Percentiles rank a stretch among this genome's conserved stretches.
phyloP scores from a whole-genome alignment of 352 stramenopile species.

The Phytophthora nicotianae region DNA sequence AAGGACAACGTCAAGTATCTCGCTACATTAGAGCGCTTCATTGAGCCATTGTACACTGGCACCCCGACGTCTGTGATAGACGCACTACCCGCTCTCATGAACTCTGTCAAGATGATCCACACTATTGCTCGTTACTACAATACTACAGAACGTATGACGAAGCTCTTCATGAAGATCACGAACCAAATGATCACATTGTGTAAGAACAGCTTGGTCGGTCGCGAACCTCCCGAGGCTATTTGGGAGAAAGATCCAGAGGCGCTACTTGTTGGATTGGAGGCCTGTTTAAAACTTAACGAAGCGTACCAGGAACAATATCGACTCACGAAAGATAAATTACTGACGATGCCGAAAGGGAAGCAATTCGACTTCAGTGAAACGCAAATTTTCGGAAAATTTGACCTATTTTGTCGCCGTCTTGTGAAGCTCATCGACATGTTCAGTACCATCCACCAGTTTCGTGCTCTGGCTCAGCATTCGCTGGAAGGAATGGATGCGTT shows the following conservation, averaged over 20 bases:
- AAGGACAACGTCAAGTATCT: conserved; percentile 91
- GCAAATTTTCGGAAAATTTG: conserved; percentile 92
- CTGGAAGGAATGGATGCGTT: conserved; percentile 92
- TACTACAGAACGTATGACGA: conserved; percentile 91
- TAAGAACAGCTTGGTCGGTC: conserved; percentile 70
- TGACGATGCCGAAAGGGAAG: conserved; percentile 90
- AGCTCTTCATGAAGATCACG: conserved; percentile 91
- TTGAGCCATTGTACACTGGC: conserved; percentile 81
- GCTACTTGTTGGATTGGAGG: conserved; percentile 71
- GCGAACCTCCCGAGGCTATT: conserved; percentile 62
- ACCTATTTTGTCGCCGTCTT: conserved; percentile 88
- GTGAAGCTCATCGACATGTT: conserved; percentile 94
- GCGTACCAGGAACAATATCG: conserved; percentile 92
- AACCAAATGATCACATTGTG: conserved; percentile 91
- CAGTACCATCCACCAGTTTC: conserved; percentile 93
- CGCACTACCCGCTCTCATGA: conserved; percentile 86
- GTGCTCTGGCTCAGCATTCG: conserved; percentile 83
- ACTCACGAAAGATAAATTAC: conserved; percentile 87
- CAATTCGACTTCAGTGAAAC: conserved; percentile 92
- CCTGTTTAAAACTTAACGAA: conserved; percentile 88
- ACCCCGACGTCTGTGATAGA: conserved; percentile 71
- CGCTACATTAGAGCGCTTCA: conserved; percentile 83
- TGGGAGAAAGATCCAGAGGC: conserved; percentile 79
- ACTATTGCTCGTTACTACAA: conserved; percentile 91
- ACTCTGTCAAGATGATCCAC: conserved; percentile 92